A percentile compares a stretch with the other conserved stretches of the same genome.
Evolutionary conservation across 148 eudicot genomes (phyloP).

Genomic region (Rhododendron mucronatum): DNA sequence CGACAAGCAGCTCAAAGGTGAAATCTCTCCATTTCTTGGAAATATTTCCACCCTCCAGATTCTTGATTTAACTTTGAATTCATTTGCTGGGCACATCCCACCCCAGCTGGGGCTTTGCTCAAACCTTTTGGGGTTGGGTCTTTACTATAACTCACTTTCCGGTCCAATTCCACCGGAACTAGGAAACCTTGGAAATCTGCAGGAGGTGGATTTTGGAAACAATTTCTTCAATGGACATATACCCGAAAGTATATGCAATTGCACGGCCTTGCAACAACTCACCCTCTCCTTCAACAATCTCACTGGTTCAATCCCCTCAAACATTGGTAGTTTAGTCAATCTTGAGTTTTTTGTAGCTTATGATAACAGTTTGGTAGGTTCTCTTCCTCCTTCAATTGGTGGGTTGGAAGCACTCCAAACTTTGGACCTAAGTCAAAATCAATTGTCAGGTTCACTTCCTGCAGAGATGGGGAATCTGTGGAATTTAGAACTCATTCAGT

Average conservation of each 20-base stretch:
- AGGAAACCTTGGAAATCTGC: slow-evolving; percentile 46
- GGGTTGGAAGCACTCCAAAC: slow-evolving; percentile 30
- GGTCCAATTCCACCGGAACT: slow-evolving; percentile 55
- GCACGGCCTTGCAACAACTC: slow-evolving; percentile 40
- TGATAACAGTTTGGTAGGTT: slow-evolving; percentile 49
- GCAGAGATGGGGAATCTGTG: slow-evolving; percentile 55
- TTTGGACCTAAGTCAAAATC: slow-evolving; percentile 53
- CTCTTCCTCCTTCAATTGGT: slow-evolving; percentile 60
- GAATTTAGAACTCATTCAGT: slow-evolving; percentile 44
- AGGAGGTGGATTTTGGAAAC: slow-evolving; percentile 42
- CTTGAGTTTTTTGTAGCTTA: slow-evolving; percentile 45
- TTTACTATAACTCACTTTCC: slow-evolving; percentile 50
- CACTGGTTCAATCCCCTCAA: slow-evolving; percentile 52
- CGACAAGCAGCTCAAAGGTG: slow-evolving; percentile 50
- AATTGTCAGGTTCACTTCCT: slow-evolving; percentile 51
- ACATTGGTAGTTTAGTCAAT: slow-evolving; percentile 50
- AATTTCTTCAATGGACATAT: slow-evolving; percentile 58
- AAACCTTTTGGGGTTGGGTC: slow-evolving; percentile 33
- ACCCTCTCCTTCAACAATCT: slow-evolving; percentile 43
- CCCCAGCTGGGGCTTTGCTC: slow-evolving; percentile 50
- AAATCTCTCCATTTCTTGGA: slow-evolving; percentile 52
- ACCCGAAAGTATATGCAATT: slow-evolving; percentile 56
- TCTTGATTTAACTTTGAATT: slow-evolving; percentile 62
- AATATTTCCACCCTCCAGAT: slow-evolving; percentile 62
- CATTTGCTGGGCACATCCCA: slow-evolving; percentile 60